phyloP scores from a whole-genome alignment of 441 rosid genomes.

The Gossypium armourianum region DNA sequence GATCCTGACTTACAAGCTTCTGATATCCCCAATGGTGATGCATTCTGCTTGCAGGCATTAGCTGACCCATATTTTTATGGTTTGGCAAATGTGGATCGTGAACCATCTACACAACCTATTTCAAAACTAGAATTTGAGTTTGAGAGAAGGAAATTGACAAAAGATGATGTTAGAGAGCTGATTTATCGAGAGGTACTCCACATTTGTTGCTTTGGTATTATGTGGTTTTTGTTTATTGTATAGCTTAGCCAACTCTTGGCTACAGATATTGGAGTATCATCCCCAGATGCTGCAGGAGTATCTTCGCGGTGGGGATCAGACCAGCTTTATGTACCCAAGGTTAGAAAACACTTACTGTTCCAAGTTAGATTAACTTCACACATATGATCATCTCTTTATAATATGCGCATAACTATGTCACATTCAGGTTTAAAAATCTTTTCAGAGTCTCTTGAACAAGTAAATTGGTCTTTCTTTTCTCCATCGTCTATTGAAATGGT shows the following conservation, averaged over 20 bases:
- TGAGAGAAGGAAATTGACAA: constrained; percentile 78
- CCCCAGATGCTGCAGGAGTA: constrained; percentile 96
- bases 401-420: background rate
- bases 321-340: constrained; percentile 99
- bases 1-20: background rate
- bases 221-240: constrained; percentile 13
- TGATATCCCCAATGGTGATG: constrained; percentile 12
- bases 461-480: background rate
- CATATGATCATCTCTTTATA: background rate
- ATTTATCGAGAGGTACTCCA: constrained; percentile 79
- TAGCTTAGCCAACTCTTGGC: constrained; percentile 14
- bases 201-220: constrained; percentile 11
- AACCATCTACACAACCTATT: constrained; percentile 79
- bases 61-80: constrained; percentile 81
- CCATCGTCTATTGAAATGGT: background rate
- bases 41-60: constrained; percentile 50
- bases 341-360: constrained; percentile 17
- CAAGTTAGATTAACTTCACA: background rate
- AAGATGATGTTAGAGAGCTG: constrained; percentile 93
- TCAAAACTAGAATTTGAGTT: constrained; percentile 95
- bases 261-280: constrained; percentile 89
- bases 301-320: constrained; percentile 91
- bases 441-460: background rate
- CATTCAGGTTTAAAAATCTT: background rate
- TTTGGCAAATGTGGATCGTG: constrained; percentile 74